Evolutionary conservation across 768 basidiomycete species (phyloP).

Genomic region (Dentipellis sp.): DNA sequence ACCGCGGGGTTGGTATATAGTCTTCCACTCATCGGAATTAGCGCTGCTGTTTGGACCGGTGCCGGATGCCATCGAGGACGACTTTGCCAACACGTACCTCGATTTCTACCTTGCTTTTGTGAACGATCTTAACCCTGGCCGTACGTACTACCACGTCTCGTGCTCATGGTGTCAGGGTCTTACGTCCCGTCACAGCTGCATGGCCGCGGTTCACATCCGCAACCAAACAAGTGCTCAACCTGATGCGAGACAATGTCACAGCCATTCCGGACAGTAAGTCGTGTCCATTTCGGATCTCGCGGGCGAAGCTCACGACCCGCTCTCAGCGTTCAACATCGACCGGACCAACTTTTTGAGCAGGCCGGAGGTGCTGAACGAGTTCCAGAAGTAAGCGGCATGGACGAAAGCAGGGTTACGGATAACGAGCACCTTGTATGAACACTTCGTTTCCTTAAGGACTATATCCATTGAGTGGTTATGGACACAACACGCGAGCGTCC

Average conservation of each 20-base stretch:
- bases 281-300: background rate
- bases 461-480: too few relatives aligned
- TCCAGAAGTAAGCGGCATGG: background rate
- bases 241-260: background rate
- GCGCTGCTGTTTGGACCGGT: conserved; percentile 39
- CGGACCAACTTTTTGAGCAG: background rate
- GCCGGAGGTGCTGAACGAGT: background rate
- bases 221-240: background rate
- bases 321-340: background rate
- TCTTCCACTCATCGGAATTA: conserved; percentile 42
- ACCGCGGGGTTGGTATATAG: conserved; percentile 17
- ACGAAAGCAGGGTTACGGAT: too few relatives aligned
- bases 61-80: conserved; percentile 27
- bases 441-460: too few relatives aligned
- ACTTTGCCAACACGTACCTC: conserved; percentile 37
- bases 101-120: conserved; percentile 52
- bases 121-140: conserved; percentile 44
- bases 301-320: background rate
- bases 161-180: background rate
- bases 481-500: too few relatives aligned
- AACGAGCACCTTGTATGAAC: too few relatives aligned
- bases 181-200: background rate
- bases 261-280: background rate
- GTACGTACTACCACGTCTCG: conserved; percentile 23
- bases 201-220: background rate